Evolutionary conservation across 352 stramenopile genomes (phyloP).

Genomic region (Sclerospora graminicola): DNA sequence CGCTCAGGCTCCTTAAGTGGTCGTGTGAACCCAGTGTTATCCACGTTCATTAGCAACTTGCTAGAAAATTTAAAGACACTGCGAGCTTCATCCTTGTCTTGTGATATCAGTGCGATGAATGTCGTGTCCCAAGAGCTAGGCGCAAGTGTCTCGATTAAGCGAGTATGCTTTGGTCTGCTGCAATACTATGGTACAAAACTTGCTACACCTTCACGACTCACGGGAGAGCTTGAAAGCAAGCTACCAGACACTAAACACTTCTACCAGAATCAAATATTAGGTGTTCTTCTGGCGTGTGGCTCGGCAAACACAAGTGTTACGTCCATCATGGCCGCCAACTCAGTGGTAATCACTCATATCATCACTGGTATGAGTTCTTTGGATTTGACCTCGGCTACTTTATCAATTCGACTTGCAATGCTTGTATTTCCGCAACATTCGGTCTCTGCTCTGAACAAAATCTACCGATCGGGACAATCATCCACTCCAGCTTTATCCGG

Average conservation of each 20-base stretch:
- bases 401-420: constrained; percentile 80
- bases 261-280: constrained; percentile 70
- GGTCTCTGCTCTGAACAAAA: constrained; percentile 61
- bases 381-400: constrained; percentile 53
- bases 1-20: constrained; percentile 3
- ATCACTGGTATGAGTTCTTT: constrained; percentile 48
- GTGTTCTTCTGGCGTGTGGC: constrained; percentile 61
- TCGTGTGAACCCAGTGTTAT: constrained; percentile 42
- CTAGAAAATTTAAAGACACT: constrained; percentile 48
- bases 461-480: constrained; percentile 31
- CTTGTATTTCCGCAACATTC: constrained; percentile 73
- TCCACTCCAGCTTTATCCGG: constrained; percentile 8
- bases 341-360: constrained; percentile 47
- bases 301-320: constrained; percentile 52
- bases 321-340: constrained; percentile 45
- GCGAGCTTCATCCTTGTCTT: constrained; percentile 4
- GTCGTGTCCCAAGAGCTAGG: constrained; percentile 6
- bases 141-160: constrained; percentile 40
- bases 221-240: not conserved
- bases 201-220: constrained; percentile 1
- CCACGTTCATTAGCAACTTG: constrained; percentile 43
- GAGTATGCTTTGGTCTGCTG: constrained; percentile 53
- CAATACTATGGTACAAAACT: constrained; percentile 36
- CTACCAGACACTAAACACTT: constrained; percentile 29
- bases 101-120: not conserved